phyloP scores from a whole-genome alignment of 2,329 filamentous ascomycete genomes.

The Trichoderma citrinoviride region DNA sequence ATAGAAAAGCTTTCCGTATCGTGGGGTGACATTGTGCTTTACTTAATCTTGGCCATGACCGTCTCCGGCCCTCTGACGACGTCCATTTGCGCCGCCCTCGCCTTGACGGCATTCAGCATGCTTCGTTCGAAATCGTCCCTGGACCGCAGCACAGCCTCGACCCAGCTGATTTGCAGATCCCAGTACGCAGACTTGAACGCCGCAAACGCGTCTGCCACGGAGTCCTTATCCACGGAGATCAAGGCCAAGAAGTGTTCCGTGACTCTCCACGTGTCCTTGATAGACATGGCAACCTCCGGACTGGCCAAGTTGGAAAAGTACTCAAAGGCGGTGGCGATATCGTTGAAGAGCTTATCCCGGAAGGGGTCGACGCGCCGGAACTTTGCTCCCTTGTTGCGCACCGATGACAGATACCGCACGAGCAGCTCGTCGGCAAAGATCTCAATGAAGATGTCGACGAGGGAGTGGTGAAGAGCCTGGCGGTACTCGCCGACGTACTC shows the following conservation, averaged over 20 bases:
- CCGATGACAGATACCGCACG: constrained; percentile 74
- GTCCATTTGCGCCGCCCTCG: constrained; percentile 79
- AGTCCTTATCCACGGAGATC: constrained; percentile 71
- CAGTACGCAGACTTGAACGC: constrained; percentile 83
- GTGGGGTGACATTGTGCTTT: background rate
- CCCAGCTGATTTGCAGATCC: constrained; percentile 93
- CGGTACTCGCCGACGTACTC: constrained; percentile 92
- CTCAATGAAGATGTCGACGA: constrained; percentile 89
- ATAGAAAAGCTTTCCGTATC: background rate
- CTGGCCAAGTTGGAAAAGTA: constrained; percentile 76
- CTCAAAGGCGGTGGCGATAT: constrained; percentile 84
- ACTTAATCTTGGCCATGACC: constrained; percentile 92
- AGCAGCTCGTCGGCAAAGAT: constrained; percentile 91
- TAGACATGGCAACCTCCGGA: constrained; percentile 64
- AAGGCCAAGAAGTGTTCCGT: constrained; percentile 80
- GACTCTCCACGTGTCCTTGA: constrained; percentile 91
- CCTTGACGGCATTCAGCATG: constrained; percentile 87
- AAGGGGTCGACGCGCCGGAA: constrained; percentile 86
- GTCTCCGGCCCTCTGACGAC: constrained; percentile 81
- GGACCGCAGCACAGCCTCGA: constrained; percentile 82
- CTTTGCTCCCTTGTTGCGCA: constrained; percentile 86
- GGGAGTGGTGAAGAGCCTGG: constrained; percentile 76
- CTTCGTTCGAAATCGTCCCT: constrained; percentile 91
- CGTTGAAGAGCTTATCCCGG: constrained; percentile 89
- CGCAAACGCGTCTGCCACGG: constrained; percentile 74